These are phyloP conservation scores for Sungouiozyma ichnusensis DNA, from an alignment of 805 yeast genomes.

Conservation along the genomic window DNA sequence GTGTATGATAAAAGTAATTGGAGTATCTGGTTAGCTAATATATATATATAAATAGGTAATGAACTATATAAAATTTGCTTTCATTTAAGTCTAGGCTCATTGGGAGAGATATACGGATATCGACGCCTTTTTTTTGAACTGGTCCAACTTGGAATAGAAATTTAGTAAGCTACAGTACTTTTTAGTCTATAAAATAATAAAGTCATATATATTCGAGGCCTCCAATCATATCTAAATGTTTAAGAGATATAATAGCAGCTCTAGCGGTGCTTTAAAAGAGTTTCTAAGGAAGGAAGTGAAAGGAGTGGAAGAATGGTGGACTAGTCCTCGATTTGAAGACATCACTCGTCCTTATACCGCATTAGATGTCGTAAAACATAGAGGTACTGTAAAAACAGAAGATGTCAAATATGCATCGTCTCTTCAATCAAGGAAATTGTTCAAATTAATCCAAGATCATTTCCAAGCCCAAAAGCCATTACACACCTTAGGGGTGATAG, in stretches of 20 bases:
- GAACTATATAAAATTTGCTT: neutral
- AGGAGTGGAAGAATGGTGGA: slow-evolving; percentile 41
- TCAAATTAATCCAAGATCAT: slow-evolving; percentile 33
- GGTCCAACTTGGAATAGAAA: too few relatives aligned
- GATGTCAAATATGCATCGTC: slow-evolving; percentile 36
- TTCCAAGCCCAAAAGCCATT: slow-evolving; percentile 36
- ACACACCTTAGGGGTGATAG: slow-evolving; percentile 50
- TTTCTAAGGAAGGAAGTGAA: slow-evolving; percentile 27
- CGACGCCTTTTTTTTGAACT: too few relatives aligned
- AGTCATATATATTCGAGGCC: too few relatives aligned
- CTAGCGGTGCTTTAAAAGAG: neutral
- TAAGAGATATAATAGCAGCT: neutral
- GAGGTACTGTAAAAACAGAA: slow-evolving; percentile 36
- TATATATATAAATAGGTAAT: too few relatives aligned
- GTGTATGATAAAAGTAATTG: too few relatives aligned
- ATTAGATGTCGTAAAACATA: slow-evolving; percentile 39
- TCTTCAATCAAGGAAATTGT: slow-evolving; percentile 43
- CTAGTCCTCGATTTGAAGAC: slow-evolving; percentile 35
- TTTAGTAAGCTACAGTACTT: neutral
- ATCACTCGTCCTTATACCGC: slow-evolving; percentile 45
- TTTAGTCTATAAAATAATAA: neutral
- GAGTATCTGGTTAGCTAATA: neutral
- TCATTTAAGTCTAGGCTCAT: too few relatives aligned
- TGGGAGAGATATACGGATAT: too few relatives aligned
- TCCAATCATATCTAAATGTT: too few relatives aligned